A percentile compares a stretch with the other conserved stretches of the same genome.
phyloP scores from a whole-genome alignment of 2,329 filamentous ascomycete genomes.

The Diaporthe sp. region DNA sequence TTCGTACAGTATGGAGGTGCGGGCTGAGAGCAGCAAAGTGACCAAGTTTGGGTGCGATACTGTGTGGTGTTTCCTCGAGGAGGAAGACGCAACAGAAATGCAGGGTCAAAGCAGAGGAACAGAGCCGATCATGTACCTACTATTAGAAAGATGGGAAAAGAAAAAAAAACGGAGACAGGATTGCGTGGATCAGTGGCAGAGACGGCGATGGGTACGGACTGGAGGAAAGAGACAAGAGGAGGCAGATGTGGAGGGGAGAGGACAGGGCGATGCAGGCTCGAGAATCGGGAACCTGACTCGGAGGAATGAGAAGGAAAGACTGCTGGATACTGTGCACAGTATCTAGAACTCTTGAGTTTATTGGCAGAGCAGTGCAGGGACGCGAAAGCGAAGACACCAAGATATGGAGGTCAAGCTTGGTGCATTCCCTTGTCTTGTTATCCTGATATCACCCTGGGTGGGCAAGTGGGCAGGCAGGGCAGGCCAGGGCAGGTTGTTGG shows the following conservation, averaged over 20 bases:
- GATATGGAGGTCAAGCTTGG: not conserved
- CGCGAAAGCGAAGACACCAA: slow-evolving; percentile 11
- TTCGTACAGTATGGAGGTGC: not conserved
- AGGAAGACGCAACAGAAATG: not conserved
- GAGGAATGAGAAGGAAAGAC: slow-evolving; percentile 9
- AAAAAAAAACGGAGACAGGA: not conserved
- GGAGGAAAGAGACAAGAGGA: not conserved
- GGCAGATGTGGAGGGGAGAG: slow-evolving; percentile 7
- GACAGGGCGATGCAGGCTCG: slow-evolving; percentile 12
- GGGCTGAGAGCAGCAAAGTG: not conserved
- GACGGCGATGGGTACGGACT: not conserved
- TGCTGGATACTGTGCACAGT: not conserved
- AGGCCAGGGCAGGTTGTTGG: not conserved
- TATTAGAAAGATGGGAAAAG: slow-evolving; percentile 21
- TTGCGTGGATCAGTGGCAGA: slow-evolving; percentile 5
- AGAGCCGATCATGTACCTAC: slow-evolving; percentile 16
- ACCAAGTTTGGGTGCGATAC: not conserved
- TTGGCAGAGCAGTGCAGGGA: slow-evolving; percentile 12
- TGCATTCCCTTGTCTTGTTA: not conserved
- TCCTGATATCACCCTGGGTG: slow-evolving; percentile 4
- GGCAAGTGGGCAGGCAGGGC: not conserved
- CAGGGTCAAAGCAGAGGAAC: slow-evolving; percentile 8
- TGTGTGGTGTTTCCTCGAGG: not conserved
- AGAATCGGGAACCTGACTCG: slow-evolving; percentile 23
- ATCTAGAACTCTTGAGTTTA: not conserved